These are phyloP conservation scores for Sanghuangporus baumii DNA, from an alignment of 1,284 basidiomycete genomes.

Conservation along the genomic window DNA sequence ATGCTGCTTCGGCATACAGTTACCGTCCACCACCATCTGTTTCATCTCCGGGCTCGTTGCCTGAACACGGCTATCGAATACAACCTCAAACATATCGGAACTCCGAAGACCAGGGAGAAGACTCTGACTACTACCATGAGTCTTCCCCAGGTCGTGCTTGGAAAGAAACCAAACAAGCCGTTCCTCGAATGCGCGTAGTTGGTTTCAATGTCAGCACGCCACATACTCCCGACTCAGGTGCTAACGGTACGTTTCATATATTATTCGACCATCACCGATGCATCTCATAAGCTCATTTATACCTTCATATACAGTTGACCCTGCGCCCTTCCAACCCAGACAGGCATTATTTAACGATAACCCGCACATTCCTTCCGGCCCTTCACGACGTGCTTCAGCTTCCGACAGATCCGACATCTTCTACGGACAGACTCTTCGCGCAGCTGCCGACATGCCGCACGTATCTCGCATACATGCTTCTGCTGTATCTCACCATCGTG, in stretches of 20 bases:
- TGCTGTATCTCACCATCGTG: background rate
- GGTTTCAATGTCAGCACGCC: background rate
- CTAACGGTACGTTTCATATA: background rate
- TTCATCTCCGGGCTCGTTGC: conserved; percentile 23
- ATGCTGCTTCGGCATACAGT: conserved; percentile 22
- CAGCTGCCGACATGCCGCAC: background rate
- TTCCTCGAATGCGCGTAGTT: background rate
- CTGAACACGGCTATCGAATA: conserved; percentile 22
- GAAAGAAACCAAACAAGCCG: background rate
- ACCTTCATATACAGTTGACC: background rate
- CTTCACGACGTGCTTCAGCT: background rate
- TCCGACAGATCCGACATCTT: background rate
- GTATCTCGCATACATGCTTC: background rate
- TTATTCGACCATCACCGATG: background rate
- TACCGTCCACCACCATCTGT: conserved; percentile 22
- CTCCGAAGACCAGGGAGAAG: background rate
- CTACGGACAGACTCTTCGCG: background rate
- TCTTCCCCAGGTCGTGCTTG: conserved; percentile 10
- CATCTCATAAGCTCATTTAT: background rate
- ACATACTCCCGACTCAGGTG: background rate
- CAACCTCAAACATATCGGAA: conserved; percentile 7
- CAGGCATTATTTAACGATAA: background rate
- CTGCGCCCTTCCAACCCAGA: background rate
- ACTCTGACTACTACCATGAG: background rate
- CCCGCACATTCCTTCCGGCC: background rate